Percentiles rank a stretch among this genome's conserved stretches.
These are phyloP conservation scores for Ascochyta lentis DNA, from an alignment of 2,329 filamentous ascomycete species.

Conservation along the genomic window DNA sequence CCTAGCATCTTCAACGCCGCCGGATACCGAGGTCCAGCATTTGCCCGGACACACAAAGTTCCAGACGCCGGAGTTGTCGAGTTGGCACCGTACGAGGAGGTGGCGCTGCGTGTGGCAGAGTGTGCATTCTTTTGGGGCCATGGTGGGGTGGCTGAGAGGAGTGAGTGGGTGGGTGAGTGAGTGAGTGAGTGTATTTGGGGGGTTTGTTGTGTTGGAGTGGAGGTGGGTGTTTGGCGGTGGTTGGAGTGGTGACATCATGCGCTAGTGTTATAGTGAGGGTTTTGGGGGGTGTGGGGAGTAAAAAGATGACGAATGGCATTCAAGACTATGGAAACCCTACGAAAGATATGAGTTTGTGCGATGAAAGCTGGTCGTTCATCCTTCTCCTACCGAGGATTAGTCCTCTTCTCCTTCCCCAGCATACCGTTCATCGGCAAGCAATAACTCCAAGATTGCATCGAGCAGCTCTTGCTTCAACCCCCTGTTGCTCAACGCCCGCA, in stretches of 20 bases:
- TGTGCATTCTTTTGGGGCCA: conserved; percentile 49
- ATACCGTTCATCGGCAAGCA: conserved; percentile 46
- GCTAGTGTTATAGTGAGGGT: not conserved
- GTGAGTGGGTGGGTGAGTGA: not conserved
- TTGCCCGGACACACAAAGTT: conserved; percentile 53
- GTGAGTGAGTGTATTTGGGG: not conserved
- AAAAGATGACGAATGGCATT: not conserved
- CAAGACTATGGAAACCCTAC: not conserved
- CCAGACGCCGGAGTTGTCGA: conserved; percentile 50
- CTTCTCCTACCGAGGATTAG: not conserved
- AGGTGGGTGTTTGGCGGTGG: not conserved
- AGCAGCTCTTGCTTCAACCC: conserved; percentile 35
- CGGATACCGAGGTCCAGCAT: conserved; percentile 54
- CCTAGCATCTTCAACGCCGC: conserved; percentile 52
- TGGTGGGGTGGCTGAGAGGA: not conserved
- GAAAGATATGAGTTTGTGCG: not conserved
- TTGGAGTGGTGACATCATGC: conserved; percentile 21
- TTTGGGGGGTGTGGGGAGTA: too few species aligned
- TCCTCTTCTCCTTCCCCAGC: conserved; percentile 19
- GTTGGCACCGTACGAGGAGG: conserved; percentile 54
- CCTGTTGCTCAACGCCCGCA: conserved; percentile 39
- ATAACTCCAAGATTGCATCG: conserved; percentile 44
- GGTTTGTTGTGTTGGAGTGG: not conserved
- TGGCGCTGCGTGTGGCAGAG: conserved; percentile 48
- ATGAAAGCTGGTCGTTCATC: not conserved